These are phyloP conservation scores for Aspergillus transmontanensis DNA, from an alignment of 2,329 filamentous ascomycete genomes.

Conservation along the genomic window DNA sequence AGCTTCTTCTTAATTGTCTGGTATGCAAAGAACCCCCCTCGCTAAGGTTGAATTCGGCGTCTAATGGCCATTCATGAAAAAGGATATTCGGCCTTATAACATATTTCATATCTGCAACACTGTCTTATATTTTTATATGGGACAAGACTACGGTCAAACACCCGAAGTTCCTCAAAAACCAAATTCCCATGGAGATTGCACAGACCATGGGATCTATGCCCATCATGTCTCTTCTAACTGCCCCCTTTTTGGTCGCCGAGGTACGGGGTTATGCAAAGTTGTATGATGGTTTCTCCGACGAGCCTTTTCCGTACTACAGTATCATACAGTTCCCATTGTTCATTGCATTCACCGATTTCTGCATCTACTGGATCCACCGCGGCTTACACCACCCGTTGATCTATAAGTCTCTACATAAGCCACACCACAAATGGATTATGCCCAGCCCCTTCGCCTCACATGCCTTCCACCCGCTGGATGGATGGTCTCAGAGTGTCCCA, in stretches of 20 bases:
- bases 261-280: slow-evolving; percentile 83
- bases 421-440: slow-evolving; percentile 99
- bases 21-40: slow-evolving; percentile 53
- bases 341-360: slow-evolving; percentile 83
- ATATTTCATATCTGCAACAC: slow-evolving; percentile 80
- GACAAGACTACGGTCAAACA: slow-evolving; percentile 87
- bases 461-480: slow-evolving; percentile 93
- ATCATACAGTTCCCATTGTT: slow-evolving; percentile 84
- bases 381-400: slow-evolving; percentile 76
- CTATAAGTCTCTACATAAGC: slow-evolving; percentile 92
- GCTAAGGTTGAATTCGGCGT: background rate
- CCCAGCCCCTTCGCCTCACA: slow-evolving; percentile 90
- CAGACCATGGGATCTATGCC: slow-evolving; percentile 79
- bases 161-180: slow-evolving; percentile 93
- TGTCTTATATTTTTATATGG: slow-evolving; percentile 88
- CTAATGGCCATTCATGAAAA: slow-evolving; percentile 15
- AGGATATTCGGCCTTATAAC: slow-evolving; percentile 84
- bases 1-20: slow-evolving; percentile 84
- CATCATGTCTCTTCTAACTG: slow-evolving; percentile 78
- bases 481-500: slow-evolving; percentile 82
- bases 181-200: slow-evolving; percentile 80
- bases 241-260: slow-evolving; percentile 79
- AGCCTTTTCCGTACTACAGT: slow-evolving; percentile 77
- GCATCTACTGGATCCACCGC: slow-evolving; percentile 90
- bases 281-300: slow-evolving; percentile 77